Percentiles rank a stretch among this genome's conserved stretches.
phyloP scores from a whole-genome alignment of 140 eudicot genomes.

The Bidens hawaiensis region DNA sequence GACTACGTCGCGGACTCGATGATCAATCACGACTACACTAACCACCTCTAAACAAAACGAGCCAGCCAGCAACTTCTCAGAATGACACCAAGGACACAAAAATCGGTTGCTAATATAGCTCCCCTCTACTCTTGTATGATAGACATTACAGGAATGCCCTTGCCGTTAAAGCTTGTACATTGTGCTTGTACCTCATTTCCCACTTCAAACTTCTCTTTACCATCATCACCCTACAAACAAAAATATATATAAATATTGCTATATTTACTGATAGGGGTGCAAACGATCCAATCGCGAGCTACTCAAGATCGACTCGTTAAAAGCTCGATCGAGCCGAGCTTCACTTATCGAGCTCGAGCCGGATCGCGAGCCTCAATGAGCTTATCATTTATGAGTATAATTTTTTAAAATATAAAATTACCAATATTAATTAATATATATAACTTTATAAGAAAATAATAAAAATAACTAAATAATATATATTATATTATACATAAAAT shows the following conservation, averaged over 20 bases:
- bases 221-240: slow-evolving; percentile 38
- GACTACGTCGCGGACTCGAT: background rate
- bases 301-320: no score
- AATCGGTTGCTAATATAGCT: background rate
- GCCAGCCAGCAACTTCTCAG: background rate
- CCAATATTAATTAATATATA: no score
- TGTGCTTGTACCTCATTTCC: slow-evolving; percentile 60
- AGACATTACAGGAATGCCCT: slow-evolving; percentile 81
- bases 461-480: no score
- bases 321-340: no score
- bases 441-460: no score
- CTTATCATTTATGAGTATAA: no score
- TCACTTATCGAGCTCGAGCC: no score
- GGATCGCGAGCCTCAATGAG: no score
- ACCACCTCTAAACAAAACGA: background rate
- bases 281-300: no score
- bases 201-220: slow-evolving; percentile 39
- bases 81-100: background rate
- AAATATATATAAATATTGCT: background rate
- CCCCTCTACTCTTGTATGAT: slow-evolving; percentile 30
- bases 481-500: no score
- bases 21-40: slow-evolving; percentile 3
- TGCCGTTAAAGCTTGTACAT: slow-evolving; percentile 65
- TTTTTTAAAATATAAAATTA: no score
- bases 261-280: background rate